Conservation (phyloP, 1,284 basidiomycete genomes). For the Tranzscheliella williamsii region DNA sequence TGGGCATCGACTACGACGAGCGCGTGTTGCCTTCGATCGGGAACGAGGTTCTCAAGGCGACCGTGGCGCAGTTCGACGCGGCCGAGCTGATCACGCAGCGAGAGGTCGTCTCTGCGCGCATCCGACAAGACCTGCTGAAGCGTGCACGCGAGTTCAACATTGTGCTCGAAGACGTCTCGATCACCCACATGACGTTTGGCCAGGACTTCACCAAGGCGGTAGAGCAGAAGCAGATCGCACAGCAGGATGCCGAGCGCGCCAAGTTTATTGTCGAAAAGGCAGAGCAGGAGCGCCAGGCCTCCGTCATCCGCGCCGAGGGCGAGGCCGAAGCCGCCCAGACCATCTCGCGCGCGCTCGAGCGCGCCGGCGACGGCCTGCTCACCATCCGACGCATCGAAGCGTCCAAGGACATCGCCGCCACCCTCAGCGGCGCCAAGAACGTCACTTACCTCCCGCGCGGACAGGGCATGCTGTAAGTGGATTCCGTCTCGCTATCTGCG, state of each 20-base stretch:
- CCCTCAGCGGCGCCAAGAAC: constrained; percentile 61
- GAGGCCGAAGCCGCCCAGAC: constrained; percentile 87
- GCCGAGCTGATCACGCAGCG: constrained; percentile 82
- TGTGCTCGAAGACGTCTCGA: constrained; percentile 93
- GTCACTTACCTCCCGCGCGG: constrained; percentile 63
- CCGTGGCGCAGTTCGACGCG: constrained; percentile 97
- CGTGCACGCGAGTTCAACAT: constrained; percentile 96
- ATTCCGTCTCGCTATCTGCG: not conserved
- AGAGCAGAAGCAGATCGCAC: constrained; percentile 96
- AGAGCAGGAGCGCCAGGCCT: constrained; percentile 97
- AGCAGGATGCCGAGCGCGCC: constrained; percentile 89
- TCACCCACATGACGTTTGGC: constrained; percentile 69
- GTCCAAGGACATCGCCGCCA: constrained; percentile 83
- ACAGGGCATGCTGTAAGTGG: constrained; percentile 59
- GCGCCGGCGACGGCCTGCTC: constrained; percentile 93
- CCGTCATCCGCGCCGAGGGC: constrained; percentile 95
- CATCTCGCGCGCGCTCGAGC: constrained; percentile 88
- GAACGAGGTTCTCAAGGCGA: constrained; percentile 93
- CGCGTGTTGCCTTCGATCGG: constrained; percentile 76
- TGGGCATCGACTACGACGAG: constrained; percentile 97
- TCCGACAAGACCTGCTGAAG: constrained; percentile 87
- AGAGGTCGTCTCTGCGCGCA: constrained; percentile 80
- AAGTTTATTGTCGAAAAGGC: constrained; percentile 96
- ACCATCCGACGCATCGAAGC: constrained; percentile 96
- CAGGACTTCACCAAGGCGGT: constrained; percentile 75